Percentiles rank a stretch among this genome's conserved stretches.
These are phyloP conservation scores for Pleurotus giganteus DNA, from an alignment of 768 basidiomycete species.

Conservation along the genomic window DNA sequence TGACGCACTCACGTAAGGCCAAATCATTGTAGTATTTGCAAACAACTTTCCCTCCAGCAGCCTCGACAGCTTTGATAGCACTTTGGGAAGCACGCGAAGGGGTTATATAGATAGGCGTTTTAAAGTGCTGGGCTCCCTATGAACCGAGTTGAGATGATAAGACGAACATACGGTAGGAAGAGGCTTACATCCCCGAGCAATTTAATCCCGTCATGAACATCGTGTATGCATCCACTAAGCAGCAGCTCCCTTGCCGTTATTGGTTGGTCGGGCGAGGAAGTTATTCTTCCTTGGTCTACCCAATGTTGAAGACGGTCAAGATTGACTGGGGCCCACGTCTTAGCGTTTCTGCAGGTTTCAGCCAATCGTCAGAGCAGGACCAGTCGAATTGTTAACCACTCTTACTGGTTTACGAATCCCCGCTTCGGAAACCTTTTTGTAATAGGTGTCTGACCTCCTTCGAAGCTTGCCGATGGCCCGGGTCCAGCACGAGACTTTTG, in stretches of 20 bases:
- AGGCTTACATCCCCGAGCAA: slow-evolving; percentile 75
- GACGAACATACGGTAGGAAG: neutral
- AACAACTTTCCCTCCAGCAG: slow-evolving; percentile 75
- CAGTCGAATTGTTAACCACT: slow-evolving; percentile 14
- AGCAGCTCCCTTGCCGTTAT: slow-evolving; percentile 88
- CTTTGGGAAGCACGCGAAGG: slow-evolving; percentile 84
- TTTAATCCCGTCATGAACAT: slow-evolving; percentile 89
- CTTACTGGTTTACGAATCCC: slow-evolving; percentile 92
- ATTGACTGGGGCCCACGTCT: slow-evolving; percentile 80
- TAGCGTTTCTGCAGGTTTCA: slow-evolving; percentile 52
- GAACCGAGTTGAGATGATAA: slow-evolving; percentile 5
- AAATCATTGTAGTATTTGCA: slow-evolving; percentile 92
- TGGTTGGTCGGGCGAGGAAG: slow-evolving; percentile 73
- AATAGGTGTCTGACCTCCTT: slow-evolving; percentile 96
- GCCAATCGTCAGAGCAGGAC: slow-evolving; percentile 2
- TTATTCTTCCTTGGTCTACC: slow-evolving; percentile 82
- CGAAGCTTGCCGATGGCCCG: slow-evolving; percentile 82
- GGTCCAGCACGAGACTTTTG: slow-evolving; percentile 91
- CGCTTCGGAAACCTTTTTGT: slow-evolving; percentile 89
- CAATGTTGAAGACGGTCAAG: slow-evolving; percentile 87
- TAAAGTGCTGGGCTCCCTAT: slow-evolving; percentile 67
- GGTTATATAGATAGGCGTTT: slow-evolving; percentile 71
- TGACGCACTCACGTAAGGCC: slow-evolving; percentile 75
- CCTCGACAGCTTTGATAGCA: slow-evolving; percentile 84
- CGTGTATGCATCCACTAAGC: slow-evolving; percentile 85